Evolutionary conservation across 2,329 filamentous ascomycete genomes (phyloP).

Genomic region (Alternaria ethzedia): DNA sequence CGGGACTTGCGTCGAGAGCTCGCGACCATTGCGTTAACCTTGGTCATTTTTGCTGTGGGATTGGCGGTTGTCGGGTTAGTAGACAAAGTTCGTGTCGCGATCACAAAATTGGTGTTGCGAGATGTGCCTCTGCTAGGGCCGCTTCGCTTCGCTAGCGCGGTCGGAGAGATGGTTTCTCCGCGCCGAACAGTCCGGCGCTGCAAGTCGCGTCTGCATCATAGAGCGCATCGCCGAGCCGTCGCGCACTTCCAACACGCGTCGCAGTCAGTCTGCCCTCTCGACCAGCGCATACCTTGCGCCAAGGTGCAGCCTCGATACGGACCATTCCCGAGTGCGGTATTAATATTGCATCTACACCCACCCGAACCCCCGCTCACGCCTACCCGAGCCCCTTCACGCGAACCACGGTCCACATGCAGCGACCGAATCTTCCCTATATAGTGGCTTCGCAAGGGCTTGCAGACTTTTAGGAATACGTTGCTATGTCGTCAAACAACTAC

Average conservation of each 20-base stretch:
- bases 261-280: background rate
- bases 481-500: slow-evolving; percentile 39
- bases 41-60: slow-evolving; percentile 67
- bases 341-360: background rate
- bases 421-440: background rate
- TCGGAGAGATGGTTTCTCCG: slow-evolving; percentile 14
- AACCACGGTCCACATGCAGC: slow-evolving; percentile 9
- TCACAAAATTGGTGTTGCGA: slow-evolving; percentile 23
- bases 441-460: slow-evolving; percentile 4
- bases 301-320: background rate
- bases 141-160: slow-evolving; percentile 23
- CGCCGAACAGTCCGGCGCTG: background rate
- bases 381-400: background rate
- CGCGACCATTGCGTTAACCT: slow-evolving; percentile 68
- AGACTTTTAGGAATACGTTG: slow-evolving; percentile 2
- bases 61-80: slow-evolving; percentile 43
- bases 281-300: background rate
- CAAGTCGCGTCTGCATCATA: background rate
- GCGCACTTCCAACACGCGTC: slow-evolving; percentile 14
- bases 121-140: slow-evolving; percentile 10
- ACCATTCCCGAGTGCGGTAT: background rate
- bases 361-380: background rate
- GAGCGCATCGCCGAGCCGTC: background rate
- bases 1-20: slow-evolving; percentile 98
- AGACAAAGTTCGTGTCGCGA: slow-evolving; percentile 25